Base-by-base conservation (phyloP, 1,139 yeast species). In the Meyerozyma athensensis region DNA sequence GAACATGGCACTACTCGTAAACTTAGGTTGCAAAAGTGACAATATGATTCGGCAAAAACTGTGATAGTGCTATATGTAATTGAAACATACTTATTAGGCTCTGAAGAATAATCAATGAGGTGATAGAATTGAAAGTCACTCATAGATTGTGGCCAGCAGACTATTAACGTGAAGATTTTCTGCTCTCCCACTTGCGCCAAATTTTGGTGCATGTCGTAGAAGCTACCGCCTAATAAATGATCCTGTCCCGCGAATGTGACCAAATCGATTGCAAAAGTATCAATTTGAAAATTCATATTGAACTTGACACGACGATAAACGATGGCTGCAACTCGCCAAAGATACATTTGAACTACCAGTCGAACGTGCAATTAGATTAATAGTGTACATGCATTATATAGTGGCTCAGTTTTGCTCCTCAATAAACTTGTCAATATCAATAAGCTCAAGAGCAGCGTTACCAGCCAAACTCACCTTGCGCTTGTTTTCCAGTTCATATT, bases 351-450 rank as follows among this genome's bases (percentile, higher is more conserved):
- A n/a, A n/a, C n/a, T n/a, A n/a, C n/a, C n/a, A n/a, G n/a, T n/a
- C n/a, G n/a, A n/a, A n/a, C n/a, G n/a, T n/a, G n/a, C n/a, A n/a
- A n/a, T n/a, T n/a, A n/a, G n/a, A n/a, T n/a, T 24, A 24, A 24
- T 24, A 24, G 28, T 24, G 28, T 24, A 24, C 28, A 24, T 24
- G 28, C 28, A 24, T 24, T 24, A 24, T 28, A 28, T 28, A 28
- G 10, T 14, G 13, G 5, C 14, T 4, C 24, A 81, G 52, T 79
- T 79, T 57, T 81, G 82, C 49, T 74, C 79, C 31, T 75, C 73
- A 45, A 84, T 78, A 52, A 79, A 70, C 39, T 67, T 62, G 57
- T 84, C 89, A 44, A 84, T 81, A 56, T 83, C 87, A 35, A 82
- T 74, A 62, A 82, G 86, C 39, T 72, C 64, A 46, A 83, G 66